These are phyloP conservation scores for Neurospora sp. DNA, from an alignment of 495 filamentous ascomycete species.

Conservation along the genomic window DNA sequence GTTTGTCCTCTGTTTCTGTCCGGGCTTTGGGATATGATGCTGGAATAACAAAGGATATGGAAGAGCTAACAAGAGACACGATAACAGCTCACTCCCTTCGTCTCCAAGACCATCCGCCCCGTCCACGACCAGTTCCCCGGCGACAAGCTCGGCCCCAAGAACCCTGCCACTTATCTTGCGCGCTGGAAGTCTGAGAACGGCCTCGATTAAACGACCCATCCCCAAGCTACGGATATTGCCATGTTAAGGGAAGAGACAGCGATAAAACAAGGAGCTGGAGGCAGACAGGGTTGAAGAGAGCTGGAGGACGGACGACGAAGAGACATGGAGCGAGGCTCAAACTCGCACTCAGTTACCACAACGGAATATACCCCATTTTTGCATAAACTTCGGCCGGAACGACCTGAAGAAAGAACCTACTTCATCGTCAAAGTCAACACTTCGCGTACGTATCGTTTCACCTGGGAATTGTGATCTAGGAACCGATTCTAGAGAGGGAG, in stretches of 20 bases:
- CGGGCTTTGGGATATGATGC: not conserved
- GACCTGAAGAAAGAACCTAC: too few relatives aligned
- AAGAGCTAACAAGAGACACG: constrained; percentile 3
- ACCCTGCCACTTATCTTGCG: constrained; percentile 49
- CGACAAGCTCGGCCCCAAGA: constrained; percentile 39
- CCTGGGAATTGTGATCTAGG: too few relatives aligned
- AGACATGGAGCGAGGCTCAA: not conserved
- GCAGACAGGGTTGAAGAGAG: not conserved
- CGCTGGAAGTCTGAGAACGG: constrained; percentile 65
- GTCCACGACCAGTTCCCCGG: constrained; percentile 40
- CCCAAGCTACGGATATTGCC: too few relatives aligned
- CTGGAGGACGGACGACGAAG: not conserved
- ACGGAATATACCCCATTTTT: not conserved
- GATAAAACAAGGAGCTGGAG: not conserved
- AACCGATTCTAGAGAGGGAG: too few relatives aligned
- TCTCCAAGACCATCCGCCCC: constrained; percentile 51
- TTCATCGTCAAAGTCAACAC: too few relatives aligned
- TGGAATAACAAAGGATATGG: not conserved
- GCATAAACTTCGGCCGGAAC: not conserved
- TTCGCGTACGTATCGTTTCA: too few relatives aligned
- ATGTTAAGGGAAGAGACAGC: not conserved
- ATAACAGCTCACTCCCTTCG: constrained; percentile 75
- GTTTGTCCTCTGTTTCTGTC: constrained; percentile 4
- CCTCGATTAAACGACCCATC: constrained; percentile 44
- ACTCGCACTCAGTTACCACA: not conserved